Evolutionary conservation across 495 filamentous ascomycete genomes (phyloP).

Genomic region (Chaetomium cochliodes): DNA sequence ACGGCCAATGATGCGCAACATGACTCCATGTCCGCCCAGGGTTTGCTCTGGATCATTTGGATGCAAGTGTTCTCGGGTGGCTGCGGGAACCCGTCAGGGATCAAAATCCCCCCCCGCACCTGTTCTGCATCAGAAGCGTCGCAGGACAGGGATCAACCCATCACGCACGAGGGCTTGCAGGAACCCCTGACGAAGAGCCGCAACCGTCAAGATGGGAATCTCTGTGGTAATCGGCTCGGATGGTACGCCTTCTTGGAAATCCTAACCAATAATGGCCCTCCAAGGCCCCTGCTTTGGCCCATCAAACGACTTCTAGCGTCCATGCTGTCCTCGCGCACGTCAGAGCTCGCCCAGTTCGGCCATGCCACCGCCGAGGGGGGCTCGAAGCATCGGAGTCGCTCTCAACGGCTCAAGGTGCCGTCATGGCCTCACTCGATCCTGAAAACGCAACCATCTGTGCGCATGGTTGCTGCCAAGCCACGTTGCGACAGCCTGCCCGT

Average conservation of each 20-base stretch:
- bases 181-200: conserved; percentile 33
- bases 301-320: conserved; percentile 41
- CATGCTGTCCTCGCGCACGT: conserved; percentile 36
- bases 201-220: conserved; percentile 21
- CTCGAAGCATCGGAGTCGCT: not conserved
- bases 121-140: conserved; percentile 48
- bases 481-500: not conserved
- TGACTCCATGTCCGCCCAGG: not conserved
- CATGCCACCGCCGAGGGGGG: conserved; percentile 13
- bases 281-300: conserved; percentile 21
- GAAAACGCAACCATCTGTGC: not conserved
- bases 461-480: not conserved
- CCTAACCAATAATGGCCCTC: conserved; percentile 36
- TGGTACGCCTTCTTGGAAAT: not conserved
- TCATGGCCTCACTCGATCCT: conserved; percentile 6
- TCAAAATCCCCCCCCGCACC: conserved; percentile 17
- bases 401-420: not conserved
- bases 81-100: not conserved
- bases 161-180: conserved; percentile 20
- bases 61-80: not conserved
- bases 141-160: conserved; percentile 46
- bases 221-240: conserved; percentile 23
- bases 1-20: not conserved
- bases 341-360: conserved; percentile 23
- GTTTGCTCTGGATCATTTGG: not conserved